Evolutionary conservation across 176 grass and related monocot genomes (phyloP).

Genomic region (Elaeis guineensis): DNA sequence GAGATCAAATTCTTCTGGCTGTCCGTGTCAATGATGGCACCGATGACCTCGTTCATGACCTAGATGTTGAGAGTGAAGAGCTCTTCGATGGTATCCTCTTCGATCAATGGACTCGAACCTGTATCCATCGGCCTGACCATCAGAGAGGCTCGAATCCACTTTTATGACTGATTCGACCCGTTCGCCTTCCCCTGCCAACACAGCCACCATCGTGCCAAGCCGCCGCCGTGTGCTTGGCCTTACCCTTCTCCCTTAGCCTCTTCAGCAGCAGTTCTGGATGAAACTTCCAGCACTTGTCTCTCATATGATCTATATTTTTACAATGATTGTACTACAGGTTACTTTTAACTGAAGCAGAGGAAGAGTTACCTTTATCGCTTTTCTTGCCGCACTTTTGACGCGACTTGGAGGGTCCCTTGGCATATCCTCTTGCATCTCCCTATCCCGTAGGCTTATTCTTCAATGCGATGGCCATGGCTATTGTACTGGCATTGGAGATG

Average conservation of each 20-base stretch:
- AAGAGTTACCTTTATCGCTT: too few relatives aligned
- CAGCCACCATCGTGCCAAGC: accelerated
- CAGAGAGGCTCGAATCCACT: too few relatives aligned
- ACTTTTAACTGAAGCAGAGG: too few relatives aligned
- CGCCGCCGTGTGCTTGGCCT: not conserved
- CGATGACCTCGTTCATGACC: not conserved
- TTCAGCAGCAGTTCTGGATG: not conserved
- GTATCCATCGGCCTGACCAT: too few relatives aligned
- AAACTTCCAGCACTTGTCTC: too few relatives aligned
- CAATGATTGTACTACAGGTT: too few relatives aligned
- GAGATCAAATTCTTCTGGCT: not conserved
- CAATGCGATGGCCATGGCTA: too few relatives aligned
- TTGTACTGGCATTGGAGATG: too few relatives aligned
- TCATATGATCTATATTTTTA: too few relatives aligned
- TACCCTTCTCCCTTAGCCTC: not conserved
- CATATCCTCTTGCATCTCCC: not conserved
- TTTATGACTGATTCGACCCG: not conserved
- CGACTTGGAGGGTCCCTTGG: not conserved
- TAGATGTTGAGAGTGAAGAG: not conserved
- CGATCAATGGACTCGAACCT: not conserved
- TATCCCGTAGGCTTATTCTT: not conserved
- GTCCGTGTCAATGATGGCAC: not conserved
- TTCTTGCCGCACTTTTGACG: too few relatives aligned
- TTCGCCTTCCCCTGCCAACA: not conserved
- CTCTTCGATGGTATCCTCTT: not conserved